A percentile compares a stretch with the other conserved stretches of the same genome.
phyloP scores from a whole-genome alignment of 2,329 filamentous ascomycete species.

The Aspergillus tamarii region DNA sequence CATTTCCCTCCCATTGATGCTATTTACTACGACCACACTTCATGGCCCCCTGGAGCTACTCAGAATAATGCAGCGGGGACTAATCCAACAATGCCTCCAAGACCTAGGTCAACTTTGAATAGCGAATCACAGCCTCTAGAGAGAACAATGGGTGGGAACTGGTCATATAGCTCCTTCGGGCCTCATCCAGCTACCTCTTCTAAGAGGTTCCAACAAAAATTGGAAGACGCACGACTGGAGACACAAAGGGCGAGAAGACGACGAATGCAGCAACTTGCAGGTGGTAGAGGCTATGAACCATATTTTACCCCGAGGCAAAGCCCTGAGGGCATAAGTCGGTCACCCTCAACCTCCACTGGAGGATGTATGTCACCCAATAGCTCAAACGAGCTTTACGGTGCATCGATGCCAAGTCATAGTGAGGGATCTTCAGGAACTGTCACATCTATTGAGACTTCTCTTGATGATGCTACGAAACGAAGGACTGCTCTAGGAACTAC shows the following conservation, averaged over 20 bases:
- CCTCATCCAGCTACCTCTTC: slow-evolving; percentile 15
- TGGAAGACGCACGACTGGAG: slow-evolving; percentile 20
- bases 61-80: background rate
- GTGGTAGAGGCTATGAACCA: background rate
- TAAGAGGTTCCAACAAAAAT: slow-evolving; percentile 15
- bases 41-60: background rate
- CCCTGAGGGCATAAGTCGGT: too few relatives aligned
- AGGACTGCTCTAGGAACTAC: background rate
- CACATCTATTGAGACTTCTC: background rate
- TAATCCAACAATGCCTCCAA: background rate
- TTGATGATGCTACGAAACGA: background rate
- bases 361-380: background rate
- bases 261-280: background rate
- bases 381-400: background rate
- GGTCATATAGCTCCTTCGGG: slow-evolving; percentile 18
- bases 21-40: background rate
- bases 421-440: too few relatives aligned
- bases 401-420: background rate
- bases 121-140: slow-evolving; percentile 8
- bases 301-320: background rate
- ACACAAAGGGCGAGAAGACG: background rate
- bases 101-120: background rate
- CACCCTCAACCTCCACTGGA: background rate
- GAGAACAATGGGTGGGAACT: slow-evolving; percentile 18
- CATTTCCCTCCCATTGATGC: slow-evolving; percentile 6